Evolutionary conservation across 83 land plant species (phyloP).

Genomic region (Diphasiastrum complanatum): DNA sequence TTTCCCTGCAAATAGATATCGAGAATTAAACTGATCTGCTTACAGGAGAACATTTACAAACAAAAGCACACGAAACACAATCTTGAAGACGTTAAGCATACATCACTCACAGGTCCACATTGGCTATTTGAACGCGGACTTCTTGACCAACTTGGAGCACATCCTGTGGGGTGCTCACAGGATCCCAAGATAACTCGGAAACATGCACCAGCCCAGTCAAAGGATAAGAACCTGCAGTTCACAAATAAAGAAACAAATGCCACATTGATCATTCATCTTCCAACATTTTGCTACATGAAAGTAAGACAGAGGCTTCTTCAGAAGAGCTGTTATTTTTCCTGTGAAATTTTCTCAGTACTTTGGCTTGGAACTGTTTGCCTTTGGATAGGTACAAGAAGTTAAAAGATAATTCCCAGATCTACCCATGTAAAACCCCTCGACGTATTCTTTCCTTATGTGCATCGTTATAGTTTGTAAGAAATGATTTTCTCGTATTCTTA

Average conservation of each 20-base stretch:
- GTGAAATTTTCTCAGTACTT: no score
- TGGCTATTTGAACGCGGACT: slow-evolving; percentile 69
- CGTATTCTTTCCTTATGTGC: not conserved
- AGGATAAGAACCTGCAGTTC: slow-evolving; percentile 50
- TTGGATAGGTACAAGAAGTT: no score
- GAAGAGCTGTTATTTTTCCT: no score
- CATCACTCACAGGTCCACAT: slow-evolving; percentile 51
- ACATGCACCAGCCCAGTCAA: slow-evolving; percentile 81
- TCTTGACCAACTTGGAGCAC: slow-evolving; percentile 61
- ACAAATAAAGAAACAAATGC: not conserved
- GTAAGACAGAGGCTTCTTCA: no score
- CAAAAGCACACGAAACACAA: not conserved
- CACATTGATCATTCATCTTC: no score
- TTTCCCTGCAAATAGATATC: slow-evolving; percentile 43
- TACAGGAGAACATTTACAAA: not conserved
- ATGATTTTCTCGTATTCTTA: no score
- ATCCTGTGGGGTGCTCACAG: slow-evolving; percentile 67
- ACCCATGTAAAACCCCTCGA: no score
- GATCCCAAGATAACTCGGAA: slow-evolving; percentile 93
- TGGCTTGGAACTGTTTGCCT: no score
- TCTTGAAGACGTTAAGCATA: not conserved
- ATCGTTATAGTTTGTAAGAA: no score
- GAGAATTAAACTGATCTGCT: not conserved
- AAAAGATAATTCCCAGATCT: no score
- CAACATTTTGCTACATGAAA: no score